A percentile compares a stretch with the other conserved stretches of the same genome.
Evolutionary conservation across 169 alveolate genomes (phyloP).

Genomic region (Blepharisma undulans): DNA sequence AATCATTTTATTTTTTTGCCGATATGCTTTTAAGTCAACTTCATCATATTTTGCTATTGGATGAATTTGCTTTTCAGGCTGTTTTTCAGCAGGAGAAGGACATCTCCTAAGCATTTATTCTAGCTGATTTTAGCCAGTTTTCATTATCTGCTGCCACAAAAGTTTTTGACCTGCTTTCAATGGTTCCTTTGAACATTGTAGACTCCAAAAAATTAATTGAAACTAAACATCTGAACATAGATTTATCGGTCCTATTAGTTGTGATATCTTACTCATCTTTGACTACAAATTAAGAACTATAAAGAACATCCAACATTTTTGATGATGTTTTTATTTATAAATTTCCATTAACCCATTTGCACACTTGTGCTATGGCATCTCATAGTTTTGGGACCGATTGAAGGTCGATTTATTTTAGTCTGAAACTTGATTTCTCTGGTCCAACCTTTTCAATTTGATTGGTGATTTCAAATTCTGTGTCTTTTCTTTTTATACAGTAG

Average conservation of each 20-base stretch:
- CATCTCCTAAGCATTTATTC: neutral
- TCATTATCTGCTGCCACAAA: conserved; percentile 22
- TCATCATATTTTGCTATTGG: conserved; percentile 34
- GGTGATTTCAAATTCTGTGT: conserved; percentile 26
- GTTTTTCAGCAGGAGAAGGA: conserved; percentile 1
- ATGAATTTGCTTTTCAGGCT: conserved; percentile 25
- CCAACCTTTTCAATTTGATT: conserved; percentile 1
- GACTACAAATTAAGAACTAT: conserved; percentile 33
- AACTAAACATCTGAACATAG: neutral
- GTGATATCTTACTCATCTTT: conserved; percentile 34
- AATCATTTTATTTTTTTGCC: neutral
- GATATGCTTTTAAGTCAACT: conserved; percentile 35
- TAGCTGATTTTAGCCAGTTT: conserved; percentile 20
- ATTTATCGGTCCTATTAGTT: neutral
- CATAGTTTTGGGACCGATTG: conserved; percentile 28
- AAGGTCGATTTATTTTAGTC: conserved; percentile 24
- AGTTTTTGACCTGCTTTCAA: conserved; percentile 27
- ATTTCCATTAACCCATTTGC: conserved; percentile 6
- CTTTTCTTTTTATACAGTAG: conserved; percentile 14
- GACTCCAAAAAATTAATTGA: conserved; percentile 20
- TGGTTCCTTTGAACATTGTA: conserved; percentile 39
- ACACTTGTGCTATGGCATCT: conserved; percentile 25
- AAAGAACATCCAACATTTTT: conserved; percentile 40
- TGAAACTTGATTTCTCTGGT: conserved; percentile 39
- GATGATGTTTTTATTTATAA: neutral